phyloP scores from a whole-genome alignment of 2,329 filamentous ascomycete species.

The Arthrobotrys sinensis region DNA sequence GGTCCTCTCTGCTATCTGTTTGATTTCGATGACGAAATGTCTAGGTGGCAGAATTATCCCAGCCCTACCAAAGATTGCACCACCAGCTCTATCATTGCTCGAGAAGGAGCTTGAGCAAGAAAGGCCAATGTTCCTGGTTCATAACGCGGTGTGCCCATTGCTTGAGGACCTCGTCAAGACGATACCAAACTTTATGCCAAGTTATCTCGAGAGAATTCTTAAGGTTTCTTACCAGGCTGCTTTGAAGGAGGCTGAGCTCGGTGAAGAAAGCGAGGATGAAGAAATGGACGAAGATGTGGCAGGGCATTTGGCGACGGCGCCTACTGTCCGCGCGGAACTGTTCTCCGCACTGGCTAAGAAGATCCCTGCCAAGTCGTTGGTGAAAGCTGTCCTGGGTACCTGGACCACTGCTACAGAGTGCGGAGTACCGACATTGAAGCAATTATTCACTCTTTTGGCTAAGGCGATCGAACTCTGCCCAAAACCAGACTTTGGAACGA shows the following conservation, averaged over 20 bases:
- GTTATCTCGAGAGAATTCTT: slow-evolving; percentile 81
- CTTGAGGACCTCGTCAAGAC: slow-evolving; percentile 84
- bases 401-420: slow-evolving; percentile 60
- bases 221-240: slow-evolving; percentile 81
- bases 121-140: slow-evolving; percentile 69
- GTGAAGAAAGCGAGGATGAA: slow-evolving; percentile 72
- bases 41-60: slow-evolving; percentile 88
- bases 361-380: slow-evolving; percentile 75
- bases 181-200: slow-evolving; percentile 90
- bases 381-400: slow-evolving; percentile 59
- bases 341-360: slow-evolving; percentile 76
- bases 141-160: slow-evolving; percentile 86
- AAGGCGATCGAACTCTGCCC: slow-evolving; percentile 80
- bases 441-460: slow-evolving; percentile 81
- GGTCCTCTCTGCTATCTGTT: slow-evolving; percentile 87
- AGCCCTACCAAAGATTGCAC: slow-evolving; percentile 82
- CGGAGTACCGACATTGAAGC: slow-evolving; percentile 67
- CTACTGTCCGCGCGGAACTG: slow-evolving; percentile 60
- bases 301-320: slow-evolving; percentile 47
- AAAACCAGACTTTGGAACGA: slow-evolving; percentile 84
- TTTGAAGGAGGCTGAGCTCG: slow-evolving; percentile 68
- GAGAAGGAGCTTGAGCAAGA: slow-evolving; percentile 75
- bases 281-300: slow-evolving; percentile 58
- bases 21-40: slow-evolving; percentile 90
- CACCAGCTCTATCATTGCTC: slow-evolving; percentile 80